Evolutionary conservation across 1,139 yeast genomes (phyloP).

Genomic region (Candida tetrigidarum): DNA sequence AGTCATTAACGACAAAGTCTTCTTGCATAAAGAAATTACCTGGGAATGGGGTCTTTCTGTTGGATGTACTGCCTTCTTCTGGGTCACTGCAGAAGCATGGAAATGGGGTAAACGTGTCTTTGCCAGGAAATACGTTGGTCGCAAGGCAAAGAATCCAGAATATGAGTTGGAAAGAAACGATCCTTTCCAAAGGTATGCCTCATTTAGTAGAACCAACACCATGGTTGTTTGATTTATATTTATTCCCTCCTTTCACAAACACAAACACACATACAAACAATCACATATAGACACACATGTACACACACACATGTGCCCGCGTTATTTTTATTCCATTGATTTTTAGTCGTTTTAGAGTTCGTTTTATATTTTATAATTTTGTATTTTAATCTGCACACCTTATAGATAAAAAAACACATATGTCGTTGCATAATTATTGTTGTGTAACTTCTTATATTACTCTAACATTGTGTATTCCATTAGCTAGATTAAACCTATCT

Average conservation of each 20-base stretch:
- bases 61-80: slow-evolving; percentile 63
- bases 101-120: slow-evolving; percentile 68
- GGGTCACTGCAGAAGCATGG: slow-evolving; percentile 66
- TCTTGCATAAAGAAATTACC: slow-evolving; percentile 73
- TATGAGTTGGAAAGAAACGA: slow-evolving; percentile 59
- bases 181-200: slow-evolving; percentile 57
- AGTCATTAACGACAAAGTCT: slow-evolving; percentile 78
- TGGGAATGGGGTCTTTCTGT: slow-evolving; percentile 87
- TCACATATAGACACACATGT: too few relatives aligned
- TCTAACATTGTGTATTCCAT: too few relatives aligned
- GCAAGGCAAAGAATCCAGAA: slow-evolving; percentile 61
- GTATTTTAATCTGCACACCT: not conserved
- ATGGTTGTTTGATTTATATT: slow-evolving; percentile 20
- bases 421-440: too few relatives aligned
- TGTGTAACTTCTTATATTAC: too few relatives aligned
- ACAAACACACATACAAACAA: too few relatives aligned
- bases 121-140: too few relatives aligned
- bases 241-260: too few relatives aligned
- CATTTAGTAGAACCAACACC: slow-evolving; percentile 57
- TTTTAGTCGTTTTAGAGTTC: not conserved
- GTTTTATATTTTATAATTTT: not conserved
- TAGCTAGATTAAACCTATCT: too few relatives aligned
- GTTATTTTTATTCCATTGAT: too few relatives aligned
- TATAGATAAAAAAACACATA: not conserved
- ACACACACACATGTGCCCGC: too few relatives aligned